Percentiles rank a stretch among this genome's conserved stretches.
Conservation (phyloP, 495 filamentous ascomycete genomes). For the Haplographium delicatum region DNA sequence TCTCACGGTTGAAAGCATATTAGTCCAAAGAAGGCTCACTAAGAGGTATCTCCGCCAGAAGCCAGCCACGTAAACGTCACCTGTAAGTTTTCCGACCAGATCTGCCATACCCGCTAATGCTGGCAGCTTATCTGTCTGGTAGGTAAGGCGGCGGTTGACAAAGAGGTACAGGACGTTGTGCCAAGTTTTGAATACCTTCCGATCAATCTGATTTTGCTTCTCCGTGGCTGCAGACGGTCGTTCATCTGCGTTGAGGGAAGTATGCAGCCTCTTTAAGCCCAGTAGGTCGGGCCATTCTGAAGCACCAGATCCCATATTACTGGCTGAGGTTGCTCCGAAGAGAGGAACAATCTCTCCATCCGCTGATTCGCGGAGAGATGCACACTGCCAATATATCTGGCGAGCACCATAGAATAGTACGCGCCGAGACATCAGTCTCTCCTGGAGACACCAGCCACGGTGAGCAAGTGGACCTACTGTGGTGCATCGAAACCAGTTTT, state of each 20-base stretch:
- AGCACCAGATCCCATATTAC: neutral
- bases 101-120: slow-evolving; percentile 23
- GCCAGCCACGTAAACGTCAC: slow-evolving; percentile 20
- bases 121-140: slow-evolving; percentile 19
- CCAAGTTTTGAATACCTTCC: neutral
- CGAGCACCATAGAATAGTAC: neutral
- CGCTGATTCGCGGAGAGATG: neutral
- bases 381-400: slow-evolving; percentile 7
- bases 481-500: neutral
- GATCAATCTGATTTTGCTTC: neutral
- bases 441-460: neutral
- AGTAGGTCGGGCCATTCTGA: slow-evolving; percentile 4
- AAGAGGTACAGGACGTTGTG: neutral
- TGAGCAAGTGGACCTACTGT: neutral
- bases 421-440: neutral
- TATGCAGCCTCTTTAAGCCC: neutral
- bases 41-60: slow-evolving; percentile 12
- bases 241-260: neutral
- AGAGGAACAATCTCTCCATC: neutral
- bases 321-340: neutral
- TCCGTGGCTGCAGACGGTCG: neutral
- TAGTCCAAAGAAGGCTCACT: slow-evolving; percentile 1
- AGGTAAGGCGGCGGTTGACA: slow-evolving; percentile 9
- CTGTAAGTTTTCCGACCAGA: slow-evolving; percentile 10
- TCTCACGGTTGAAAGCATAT: neutral